Evolutionary conservation across 2,329 filamentous ascomycete genomes (phyloP).

Genomic region (Ceratocystis albifundus): DNA sequence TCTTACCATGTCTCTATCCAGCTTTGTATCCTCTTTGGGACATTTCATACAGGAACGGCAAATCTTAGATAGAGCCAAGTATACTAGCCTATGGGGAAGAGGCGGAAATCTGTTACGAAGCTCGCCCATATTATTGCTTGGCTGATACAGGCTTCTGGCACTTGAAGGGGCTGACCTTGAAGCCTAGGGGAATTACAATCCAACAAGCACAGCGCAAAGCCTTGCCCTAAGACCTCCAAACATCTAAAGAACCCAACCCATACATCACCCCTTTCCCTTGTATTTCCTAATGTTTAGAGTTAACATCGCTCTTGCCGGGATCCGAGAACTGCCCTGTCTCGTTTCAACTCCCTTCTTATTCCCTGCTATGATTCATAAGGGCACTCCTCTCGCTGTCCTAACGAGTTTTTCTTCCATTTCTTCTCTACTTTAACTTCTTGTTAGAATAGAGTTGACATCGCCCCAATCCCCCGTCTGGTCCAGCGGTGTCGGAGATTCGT

Average conservation of each 20-base stretch:
- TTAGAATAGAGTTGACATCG: no score
- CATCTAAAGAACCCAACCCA: background rate
- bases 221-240: background rate
- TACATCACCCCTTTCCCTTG: background rate
- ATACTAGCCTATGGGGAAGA: no score
- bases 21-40: background rate
- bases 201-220: background rate
- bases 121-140: no score
- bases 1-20: background rate
- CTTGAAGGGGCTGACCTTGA: no score
- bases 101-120: no score
- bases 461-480: background rate
- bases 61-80: no score
- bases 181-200: no score
- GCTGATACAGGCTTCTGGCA: no score
- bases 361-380: background rate
- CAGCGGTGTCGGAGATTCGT: background rate
- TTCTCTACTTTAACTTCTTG: background rate
- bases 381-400: background rate
- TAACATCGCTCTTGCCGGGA: conserved; percentile 2
- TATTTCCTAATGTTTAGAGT: background rate
- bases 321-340: background rate
- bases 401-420: background rate
- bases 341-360: background rate
- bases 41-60: background rate